Percentiles rank a stretch among this genome's conserved stretches.
Conservation (phyloP, 192 early-diverging fungal genomes). For the Backusella westeae region DNA sequence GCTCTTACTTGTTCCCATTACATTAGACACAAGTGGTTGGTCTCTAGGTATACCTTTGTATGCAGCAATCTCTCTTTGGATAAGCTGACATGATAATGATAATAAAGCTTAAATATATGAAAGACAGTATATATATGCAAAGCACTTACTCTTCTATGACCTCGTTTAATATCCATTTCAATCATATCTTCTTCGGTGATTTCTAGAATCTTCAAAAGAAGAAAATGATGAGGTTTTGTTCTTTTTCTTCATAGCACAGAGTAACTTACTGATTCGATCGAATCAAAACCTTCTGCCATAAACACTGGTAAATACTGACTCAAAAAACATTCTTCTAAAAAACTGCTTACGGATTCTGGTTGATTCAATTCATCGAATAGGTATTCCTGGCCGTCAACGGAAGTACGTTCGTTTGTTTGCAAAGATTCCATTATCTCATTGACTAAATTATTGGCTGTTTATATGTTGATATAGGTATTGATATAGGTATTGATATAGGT, state of each 20-base stretch:
- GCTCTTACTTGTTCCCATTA: conserved; percentile 5
- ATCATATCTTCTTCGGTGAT: conserved; percentile 32
- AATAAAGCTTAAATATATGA: not conserved
- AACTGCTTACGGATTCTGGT: not conserved
- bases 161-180: conserved; percentile 29
- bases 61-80: conserved; percentile 31
- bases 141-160: conserved; percentile 33
- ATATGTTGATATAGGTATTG: not conserved
- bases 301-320: conserved; percentile 13
- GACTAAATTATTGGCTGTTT: not conserved
- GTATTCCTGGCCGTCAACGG: not conserved
- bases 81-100: conserved; percentile 3
- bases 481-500: not conserved
- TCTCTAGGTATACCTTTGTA: conserved; percentile 25
- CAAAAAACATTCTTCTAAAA: not conserved
- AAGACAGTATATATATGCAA: not conserved
- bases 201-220: conserved; percentile 24
- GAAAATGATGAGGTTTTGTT: not conserved
- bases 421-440: not conserved
- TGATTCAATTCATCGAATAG: not conserved
- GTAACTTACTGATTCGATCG: conserved; percentile 12
- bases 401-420: not conserved
- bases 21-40: conserved; percentile 16
- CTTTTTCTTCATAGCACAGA: not conserved
- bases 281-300: conserved; percentile 22